A percentile compares a stretch with the other conserved stretches of the same genome.
Conservation (phyloP, 176 grass and related monocot species). For the Secale cereale region DNA sequence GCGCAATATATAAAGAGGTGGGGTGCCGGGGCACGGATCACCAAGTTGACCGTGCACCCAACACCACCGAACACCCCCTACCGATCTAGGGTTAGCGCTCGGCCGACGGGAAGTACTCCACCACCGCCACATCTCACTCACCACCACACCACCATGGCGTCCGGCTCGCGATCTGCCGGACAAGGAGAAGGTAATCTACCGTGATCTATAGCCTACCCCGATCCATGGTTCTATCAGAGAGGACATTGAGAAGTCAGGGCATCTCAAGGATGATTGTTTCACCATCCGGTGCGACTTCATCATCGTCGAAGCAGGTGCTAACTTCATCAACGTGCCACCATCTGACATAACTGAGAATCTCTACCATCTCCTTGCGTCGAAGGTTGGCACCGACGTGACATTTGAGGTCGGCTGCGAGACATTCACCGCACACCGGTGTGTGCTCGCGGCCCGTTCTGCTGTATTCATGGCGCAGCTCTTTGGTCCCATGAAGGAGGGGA, state of each 20-base stretch:
- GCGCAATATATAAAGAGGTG: too few species aligned
- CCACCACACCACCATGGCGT: too few species aligned
- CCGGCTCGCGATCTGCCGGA: too few species aligned
- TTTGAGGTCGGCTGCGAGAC: conserved; percentile 28
- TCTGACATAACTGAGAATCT: conserved; percentile 11
- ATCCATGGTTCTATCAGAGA: too few species aligned
- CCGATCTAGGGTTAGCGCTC: too few species aligned
- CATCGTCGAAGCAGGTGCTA: neutral
- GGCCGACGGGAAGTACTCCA: too few species aligned
- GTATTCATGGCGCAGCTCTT: conserved; percentile 17
- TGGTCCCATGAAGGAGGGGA: conserved; percentile 33
- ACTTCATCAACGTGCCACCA: neutral
- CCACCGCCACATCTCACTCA: too few species aligned
- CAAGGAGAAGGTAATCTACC: too few species aligned
- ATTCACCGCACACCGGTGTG: conserved; percentile 22
- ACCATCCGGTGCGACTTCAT: neutral
- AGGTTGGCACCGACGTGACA: neutral
- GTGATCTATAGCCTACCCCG: too few species aligned
- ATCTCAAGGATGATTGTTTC: neutral
- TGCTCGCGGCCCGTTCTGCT: conserved; percentile 14
- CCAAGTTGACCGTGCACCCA: too few species aligned
- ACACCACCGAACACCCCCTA: too few species aligned
- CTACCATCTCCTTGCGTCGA: neutral
- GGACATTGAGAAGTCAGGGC: neutral
- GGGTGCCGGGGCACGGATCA: too few species aligned